Conservation (phyloP, 495 filamentous ascomycete species). For the Penicillium desertorum region DNA sequence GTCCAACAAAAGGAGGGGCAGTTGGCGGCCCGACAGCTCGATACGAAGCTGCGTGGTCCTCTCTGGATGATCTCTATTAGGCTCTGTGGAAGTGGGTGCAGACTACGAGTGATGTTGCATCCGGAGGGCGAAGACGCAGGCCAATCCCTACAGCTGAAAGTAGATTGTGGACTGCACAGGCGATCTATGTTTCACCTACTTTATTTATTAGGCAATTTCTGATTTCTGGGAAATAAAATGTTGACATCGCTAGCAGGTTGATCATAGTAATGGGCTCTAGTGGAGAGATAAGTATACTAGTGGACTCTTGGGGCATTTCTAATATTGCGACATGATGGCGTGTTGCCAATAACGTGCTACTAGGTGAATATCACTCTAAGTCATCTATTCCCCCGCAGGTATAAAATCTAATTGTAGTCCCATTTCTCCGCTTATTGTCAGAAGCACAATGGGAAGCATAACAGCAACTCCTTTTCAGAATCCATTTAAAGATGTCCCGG, state of each 20-base stretch:
- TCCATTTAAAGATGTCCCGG: constrained; percentile 15
- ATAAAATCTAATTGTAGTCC: not conserved
- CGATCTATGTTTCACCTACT: too few relatives aligned
- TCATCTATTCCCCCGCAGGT: constrained; percentile 3
- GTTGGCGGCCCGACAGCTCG: too few relatives aligned
- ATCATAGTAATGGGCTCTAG: not conserved
- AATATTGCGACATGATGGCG: constrained; percentile 17
- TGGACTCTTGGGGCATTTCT: not conserved
- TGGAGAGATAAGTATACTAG: not conserved
- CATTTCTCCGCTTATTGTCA: not conserved
- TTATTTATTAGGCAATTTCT: too few relatives aligned
- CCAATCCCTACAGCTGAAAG: too few relatives aligned
- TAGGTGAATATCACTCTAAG: constrained; percentile 2
- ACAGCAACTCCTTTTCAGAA: constrained; percentile 11
- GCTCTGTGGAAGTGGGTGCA: too few relatives aligned
- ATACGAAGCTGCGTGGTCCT: too few relatives aligned
- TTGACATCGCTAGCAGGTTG: not conserved
- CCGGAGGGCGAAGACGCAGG: too few relatives aligned
- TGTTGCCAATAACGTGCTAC: constrained; percentile 11
- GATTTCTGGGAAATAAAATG: too few relatives aligned
- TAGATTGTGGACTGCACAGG: too few relatives aligned
- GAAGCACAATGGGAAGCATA: constrained; percentile 18
- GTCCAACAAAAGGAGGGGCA: too few relatives aligned
- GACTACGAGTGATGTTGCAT: too few relatives aligned
- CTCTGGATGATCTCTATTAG: too few relatives aligned